Percentiles rank a stretch among this genome's conserved stretches.
Evolutionary conservation across 1,284 basidiomycete genomes (phyloP).

Genomic region (Agaricales sp.): DNA sequence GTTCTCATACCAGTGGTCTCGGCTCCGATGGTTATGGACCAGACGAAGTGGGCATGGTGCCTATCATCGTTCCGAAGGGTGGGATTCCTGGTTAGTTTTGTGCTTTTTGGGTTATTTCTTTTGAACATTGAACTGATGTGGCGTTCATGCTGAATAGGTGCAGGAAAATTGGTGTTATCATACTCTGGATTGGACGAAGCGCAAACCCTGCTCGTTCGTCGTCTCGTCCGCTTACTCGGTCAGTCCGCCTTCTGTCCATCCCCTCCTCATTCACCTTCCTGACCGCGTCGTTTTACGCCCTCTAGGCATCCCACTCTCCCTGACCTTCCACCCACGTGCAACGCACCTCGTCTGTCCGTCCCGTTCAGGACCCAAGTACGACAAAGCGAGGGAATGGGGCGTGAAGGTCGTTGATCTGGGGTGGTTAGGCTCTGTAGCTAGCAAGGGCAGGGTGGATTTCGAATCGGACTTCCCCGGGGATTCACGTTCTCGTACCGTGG

Average conservation of each 20-base stretch:
- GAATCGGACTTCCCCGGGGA: too few species aligned
- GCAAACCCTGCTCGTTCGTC: conserved; percentile 46
- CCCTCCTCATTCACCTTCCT: conserved; percentile 3
- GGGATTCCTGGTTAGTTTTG: conserved; percentile 42
- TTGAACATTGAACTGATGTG: too few species aligned
- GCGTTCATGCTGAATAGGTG: too few species aligned
- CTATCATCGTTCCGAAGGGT: conserved; percentile 38
- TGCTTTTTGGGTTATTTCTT: too few species aligned
- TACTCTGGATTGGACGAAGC: conserved; percentile 62
- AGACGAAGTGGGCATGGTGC: conserved; percentile 50
- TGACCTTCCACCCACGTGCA: conserved; percentile 47
- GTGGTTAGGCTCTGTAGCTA: conserved; percentile 45
- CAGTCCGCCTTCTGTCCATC: conserved; percentile 10
- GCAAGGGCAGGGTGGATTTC: neutral
- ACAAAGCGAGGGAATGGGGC: conserved; percentile 65
- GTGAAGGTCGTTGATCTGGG: conserved; percentile 48
- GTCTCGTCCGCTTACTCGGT: conserved; percentile 60
- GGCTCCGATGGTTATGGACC: too few species aligned
- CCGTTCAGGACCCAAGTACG: conserved; percentile 53
- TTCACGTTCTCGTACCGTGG: too few species aligned
- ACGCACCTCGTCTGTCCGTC: conserved; percentile 71
- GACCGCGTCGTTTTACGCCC: conserved; percentile 3
- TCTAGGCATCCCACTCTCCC: conserved; percentile 43
- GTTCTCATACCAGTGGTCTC: too few species aligned
- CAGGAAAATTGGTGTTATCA: conserved; percentile 44